phyloP scores from a whole-genome alignment of 2,329 filamentous ascomycete genomes.

The Pseudocercospora macadamiae region DNA sequence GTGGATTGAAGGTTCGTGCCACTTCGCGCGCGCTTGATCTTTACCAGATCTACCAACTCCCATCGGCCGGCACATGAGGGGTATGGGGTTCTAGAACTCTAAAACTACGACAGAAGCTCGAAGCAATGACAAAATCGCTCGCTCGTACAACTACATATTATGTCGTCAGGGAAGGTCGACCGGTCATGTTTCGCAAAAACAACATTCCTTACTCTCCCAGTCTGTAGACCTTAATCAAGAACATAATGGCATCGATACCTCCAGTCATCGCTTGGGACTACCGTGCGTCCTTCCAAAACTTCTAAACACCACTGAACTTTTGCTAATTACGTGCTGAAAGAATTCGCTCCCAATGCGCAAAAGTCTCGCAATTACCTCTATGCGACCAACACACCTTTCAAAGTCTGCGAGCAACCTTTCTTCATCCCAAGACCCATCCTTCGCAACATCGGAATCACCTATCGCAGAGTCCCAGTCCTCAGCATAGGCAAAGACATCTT shows the following conservation, averaged over 20 bases:
- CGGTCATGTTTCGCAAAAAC: too few species aligned
- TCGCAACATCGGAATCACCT: conserved; percentile 29
- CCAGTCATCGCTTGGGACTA: conserved; percentile 20
- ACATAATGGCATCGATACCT: conserved; percentile 10
- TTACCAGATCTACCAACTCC: not conserved
- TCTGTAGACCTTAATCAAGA: too few species aligned
- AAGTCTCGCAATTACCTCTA: conserved; percentile 29
- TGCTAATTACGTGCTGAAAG: not conserved
- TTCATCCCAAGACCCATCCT: conserved; percentile 30
- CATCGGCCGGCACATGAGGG: conserved; percentile 1
- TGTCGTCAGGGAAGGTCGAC: not conserved
- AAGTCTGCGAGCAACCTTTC: conserved; percentile 34
- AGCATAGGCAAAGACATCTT: conserved; percentile 34
- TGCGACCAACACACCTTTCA: conserved; percentile 26
- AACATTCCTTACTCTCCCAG: not conserved
- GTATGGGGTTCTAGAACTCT: conserved; percentile 2
- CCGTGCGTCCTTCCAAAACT: conserved; percentile 9
- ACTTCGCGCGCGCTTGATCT: conserved; percentile 1
- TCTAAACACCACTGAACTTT: not conserved
- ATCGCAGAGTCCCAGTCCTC: conserved; percentile 32
- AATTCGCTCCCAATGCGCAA: conserved; percentile 30
- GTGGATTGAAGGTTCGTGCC: not conserved
- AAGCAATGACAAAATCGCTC: not conserved
- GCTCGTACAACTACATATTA: not conserved
- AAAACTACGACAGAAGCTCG: not conserved